phyloP scores from a whole-genome alignment of 306 rosid species.

The Albizia julibrissin region DNA sequence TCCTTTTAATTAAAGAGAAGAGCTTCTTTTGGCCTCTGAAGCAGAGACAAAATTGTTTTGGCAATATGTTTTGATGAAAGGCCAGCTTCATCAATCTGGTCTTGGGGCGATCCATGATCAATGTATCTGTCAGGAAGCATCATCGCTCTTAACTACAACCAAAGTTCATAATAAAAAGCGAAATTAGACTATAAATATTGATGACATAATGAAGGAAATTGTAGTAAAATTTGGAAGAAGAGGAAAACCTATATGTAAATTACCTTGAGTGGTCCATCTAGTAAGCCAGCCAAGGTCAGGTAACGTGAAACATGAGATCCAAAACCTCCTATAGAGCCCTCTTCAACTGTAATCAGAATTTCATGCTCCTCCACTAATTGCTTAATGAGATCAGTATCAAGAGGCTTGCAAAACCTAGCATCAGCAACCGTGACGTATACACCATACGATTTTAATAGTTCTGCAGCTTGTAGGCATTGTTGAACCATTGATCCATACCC shows the following conservation, averaged over 20 bases:
- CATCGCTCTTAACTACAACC: conserved; percentile 66
- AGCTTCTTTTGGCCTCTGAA: conserved; percentile 63
- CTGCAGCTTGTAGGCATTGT: conserved; percentile 66
- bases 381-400: not conserved
- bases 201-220: not conserved
- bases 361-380: not conserved
- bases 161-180: not conserved
- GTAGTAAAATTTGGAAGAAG: not conserved
- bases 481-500: conserved; percentile 73
- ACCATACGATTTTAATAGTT: conserved; percentile 44
- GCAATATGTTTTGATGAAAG: conserved; percentile 63
- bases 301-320: conserved; percentile 33
- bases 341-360: not conserved
- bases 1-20: conserved; percentile 40
- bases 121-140: conserved; percentile 77
- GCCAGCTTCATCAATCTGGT: conserved; percentile 67
- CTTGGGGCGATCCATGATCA: conserved; percentile 71
- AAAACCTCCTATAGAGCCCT: not conserved
- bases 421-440: conserved; percentile 49
- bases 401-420: not conserved
- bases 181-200: not conserved
- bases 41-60: conserved; percentile 57
- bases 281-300: conserved; percentile 57
- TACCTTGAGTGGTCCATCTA: conserved; percentile 75
- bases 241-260: not conserved